Conservation (phyloP, 129 eudicot species). For the Helichrysum umbraculigerum region DNA sequence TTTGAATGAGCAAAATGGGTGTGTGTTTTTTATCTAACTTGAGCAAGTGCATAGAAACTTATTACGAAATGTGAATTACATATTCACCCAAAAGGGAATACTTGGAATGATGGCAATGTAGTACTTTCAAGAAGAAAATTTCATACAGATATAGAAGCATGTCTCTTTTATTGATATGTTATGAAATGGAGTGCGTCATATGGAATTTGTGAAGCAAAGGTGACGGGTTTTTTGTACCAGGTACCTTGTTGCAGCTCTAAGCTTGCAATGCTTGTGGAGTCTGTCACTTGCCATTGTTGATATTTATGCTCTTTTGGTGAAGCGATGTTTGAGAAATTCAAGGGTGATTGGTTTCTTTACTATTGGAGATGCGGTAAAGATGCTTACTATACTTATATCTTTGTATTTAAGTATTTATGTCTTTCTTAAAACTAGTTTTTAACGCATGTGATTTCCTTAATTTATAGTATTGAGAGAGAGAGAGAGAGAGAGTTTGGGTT, state of each 20-base stretch:
- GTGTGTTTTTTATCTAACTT: neutral
- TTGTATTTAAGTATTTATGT: neutral
- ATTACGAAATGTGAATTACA: neutral
- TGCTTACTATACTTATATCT: constrained; percentile 3
- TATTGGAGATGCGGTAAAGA: constrained; percentile 86
- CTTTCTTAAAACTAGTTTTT: neutral
- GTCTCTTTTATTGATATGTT: neutral
- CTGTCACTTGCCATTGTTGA: constrained; percentile 69
- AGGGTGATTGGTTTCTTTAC: constrained; percentile 54
- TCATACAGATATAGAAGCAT: neutral
- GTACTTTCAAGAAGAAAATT: neutral
- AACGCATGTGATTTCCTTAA: neutral
- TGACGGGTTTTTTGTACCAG: constrained; percentile 28
- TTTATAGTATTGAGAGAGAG: neutral
- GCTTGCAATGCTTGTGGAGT: constrained; percentile 86
- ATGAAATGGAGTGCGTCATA: neutral
- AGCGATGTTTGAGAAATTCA: constrained; percentile 56
- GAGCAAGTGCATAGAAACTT: neutral
- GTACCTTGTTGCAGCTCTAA: constrained; percentile 85
- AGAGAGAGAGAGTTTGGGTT: neutral
- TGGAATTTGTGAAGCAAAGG: neutral
- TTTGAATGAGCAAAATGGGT: neutral
- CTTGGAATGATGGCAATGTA: neutral
- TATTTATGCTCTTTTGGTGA: constrained; percentile 68
- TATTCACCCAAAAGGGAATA: neutral